Base-by-base conservation (phyloP, 2,329 filamentous ascomycete species). In the Apiospora malaysiana region DNA sequence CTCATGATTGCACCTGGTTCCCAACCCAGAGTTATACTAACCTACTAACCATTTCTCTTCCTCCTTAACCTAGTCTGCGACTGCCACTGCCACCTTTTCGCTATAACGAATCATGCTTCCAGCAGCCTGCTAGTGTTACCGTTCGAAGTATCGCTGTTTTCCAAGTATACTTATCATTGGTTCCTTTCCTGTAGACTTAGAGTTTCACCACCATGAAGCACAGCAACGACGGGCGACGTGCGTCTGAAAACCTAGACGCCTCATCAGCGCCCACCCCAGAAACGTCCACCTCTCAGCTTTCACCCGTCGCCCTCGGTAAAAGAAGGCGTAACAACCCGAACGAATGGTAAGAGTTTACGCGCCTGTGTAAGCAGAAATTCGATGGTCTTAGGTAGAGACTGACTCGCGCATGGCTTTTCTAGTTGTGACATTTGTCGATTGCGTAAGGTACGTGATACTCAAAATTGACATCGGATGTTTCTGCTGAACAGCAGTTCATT, bases 371-470 rank as follows among this genome's bases (percentile, higher is more conserved):
- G 40, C 14, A 7, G 65, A 32, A 43, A 27, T 27, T n/a, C 65
- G 27, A 67, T 43, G 25, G 25, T 25, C 65, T 45, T 5, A 25
- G n/a, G 42, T 27, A 12, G 16, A 46, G 14, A 46, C 65, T 67
- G 65, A 67, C 65, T 37, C 14, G 23, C 21, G 37, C 32, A 32
- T 32, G 32, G 18, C 32, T 25, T 21, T 16, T 51, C 46, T 25
- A 68, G 67, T 21, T 68, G 67, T 49, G 46, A 68, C 37, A 68
- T 42, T 40, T 68, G 67, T 42, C 67, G 67, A 25, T 23, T 68
- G 45, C 46, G 67, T 25, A 68, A 68, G 67, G 67, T 68, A 25
- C 42, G 67, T 42, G 23, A 45, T 6, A 18, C 21, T 7, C 40
- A 8, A 42, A 67, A 46, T n/a, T 27, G 23, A 67, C n/a, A 67